phyloP scores from a whole-genome alignment of 345 rosid species.

The Salix caprea region DNA sequence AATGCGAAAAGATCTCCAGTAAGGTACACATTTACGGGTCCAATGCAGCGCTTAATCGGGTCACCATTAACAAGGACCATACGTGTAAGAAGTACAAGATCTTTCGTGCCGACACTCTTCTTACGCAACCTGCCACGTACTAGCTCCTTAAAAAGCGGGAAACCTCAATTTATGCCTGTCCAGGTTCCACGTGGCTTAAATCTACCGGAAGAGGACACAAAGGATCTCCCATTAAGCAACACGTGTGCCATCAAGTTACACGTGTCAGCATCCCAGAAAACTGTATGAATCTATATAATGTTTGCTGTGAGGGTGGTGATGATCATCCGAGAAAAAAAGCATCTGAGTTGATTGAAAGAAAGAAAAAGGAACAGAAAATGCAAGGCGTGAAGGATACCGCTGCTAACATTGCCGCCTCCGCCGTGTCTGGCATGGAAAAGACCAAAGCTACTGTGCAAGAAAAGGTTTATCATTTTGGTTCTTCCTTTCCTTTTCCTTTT shows the following conservation, averaged over 20 bases:
- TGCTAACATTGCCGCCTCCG: constrained; percentile 69
- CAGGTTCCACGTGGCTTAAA: background rate
- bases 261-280: background rate
- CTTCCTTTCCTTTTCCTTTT: background rate
- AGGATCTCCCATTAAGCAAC: background rate
- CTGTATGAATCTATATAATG: background rate
- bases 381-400: constrained; percentile 55
- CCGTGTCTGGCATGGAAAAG: constrained; percentile 75
- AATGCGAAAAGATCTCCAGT: no score
- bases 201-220: background rate
- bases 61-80: background rate
- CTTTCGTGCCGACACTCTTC: constrained; percentile 1
- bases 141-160: background rate
- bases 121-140: background rate
- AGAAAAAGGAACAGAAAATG: constrained; percentile 23
- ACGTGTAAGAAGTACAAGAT: background rate
- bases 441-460: constrained; percentile 60
- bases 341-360: background rate
- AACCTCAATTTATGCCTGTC: background rate
- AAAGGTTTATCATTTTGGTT: constrained; percentile 39
- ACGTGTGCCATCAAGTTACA: background rate
- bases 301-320: no score
- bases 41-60: background rate
- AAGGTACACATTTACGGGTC: background rate
- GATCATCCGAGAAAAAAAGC: background rate